Evolutionary conservation across 2,329 filamentous ascomycete genomes (phyloP), one percentile per base, ranked within the genome.

Genomic region (Phoma sp.): DNA sequence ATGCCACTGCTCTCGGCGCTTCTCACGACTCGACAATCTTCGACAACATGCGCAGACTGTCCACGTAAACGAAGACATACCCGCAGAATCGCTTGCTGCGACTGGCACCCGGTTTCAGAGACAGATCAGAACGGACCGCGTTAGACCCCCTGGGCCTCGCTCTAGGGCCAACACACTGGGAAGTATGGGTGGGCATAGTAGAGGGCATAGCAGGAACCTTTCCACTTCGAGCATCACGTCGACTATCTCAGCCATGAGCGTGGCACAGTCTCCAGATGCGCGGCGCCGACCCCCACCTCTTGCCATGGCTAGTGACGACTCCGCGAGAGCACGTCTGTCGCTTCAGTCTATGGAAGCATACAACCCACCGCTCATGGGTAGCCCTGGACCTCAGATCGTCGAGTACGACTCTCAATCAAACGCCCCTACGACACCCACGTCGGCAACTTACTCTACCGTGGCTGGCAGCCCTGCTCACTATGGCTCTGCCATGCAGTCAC

Each of bases 21-120:
- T 99, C 74, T 98, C 95, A 9, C 86, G 94, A 43, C 84, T 98
- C 40, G 94, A 99, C 75, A 99, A 99, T 71, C 80, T 99, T 46
- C 87, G 95, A 55, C 95, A 99, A 73, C 95, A 99, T 81, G 95
- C 95, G 39, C 93, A 97, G 75, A 98, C 95, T 0, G 95, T 99
- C 1, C 95, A 99, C 74, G 90, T 96, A 54, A 97, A 98, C 74
- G 95, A 98, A 74, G 92, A 97, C 53, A 99, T 99, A 31, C 95
- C 95, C 3, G 87, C 88, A 36, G 92, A 97, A 74, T 98, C 95
- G 1, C 84, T 98, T 19, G 95, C 95, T 15, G 95, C 94, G 4
- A 95, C 91, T 1, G 92, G 93, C 22, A 96, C 93, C 8, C 84
- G 94, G 35, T 97, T 96, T 67, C 94, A 97, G 69, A 85, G 94